Conservation (phyloP, 306 rosid species). For the Hylodesmum podocarpum region DNA sequence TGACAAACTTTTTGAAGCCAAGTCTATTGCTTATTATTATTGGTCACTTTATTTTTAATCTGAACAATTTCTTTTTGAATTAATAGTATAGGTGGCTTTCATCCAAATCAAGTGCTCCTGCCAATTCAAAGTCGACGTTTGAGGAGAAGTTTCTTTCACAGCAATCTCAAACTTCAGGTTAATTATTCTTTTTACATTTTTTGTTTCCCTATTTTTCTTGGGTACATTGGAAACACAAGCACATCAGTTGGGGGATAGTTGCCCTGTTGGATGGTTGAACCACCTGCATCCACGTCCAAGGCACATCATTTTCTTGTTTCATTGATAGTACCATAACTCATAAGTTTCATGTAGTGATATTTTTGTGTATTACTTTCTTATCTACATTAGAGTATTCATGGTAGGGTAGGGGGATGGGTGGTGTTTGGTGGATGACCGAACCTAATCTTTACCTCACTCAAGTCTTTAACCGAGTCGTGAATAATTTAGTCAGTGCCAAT, state of each 20-base stretch:
- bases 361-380: neutral
- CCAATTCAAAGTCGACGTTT: slow-evolving; percentile 70
- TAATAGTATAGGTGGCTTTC: slow-evolving; percentile 99
- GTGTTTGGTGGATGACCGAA: neutral
- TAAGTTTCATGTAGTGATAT: neutral
- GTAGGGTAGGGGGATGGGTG: slow-evolving; percentile 11
- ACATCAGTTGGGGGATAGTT: neutral
- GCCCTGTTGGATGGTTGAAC: neutral
- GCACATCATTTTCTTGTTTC: neutral
- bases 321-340: neutral
- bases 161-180: slow-evolving; percentile 95
- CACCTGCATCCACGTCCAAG: neutral
- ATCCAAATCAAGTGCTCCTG: slow-evolving; percentile 65
- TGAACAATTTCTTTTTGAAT: slow-evolving; percentile 32
- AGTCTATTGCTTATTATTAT: neutral
- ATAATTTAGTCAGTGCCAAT: neutral
- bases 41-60: slow-evolving; percentile 22
- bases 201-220: neutral
- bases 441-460: neutral
- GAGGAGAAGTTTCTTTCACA: slow-evolving; percentile 97
- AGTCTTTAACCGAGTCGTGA: neutral
- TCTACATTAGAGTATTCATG: neutral
- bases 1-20: neutral
- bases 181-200: slow-evolving; percentile 23
- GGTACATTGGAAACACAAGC: neutral